Base-by-base conservation (phyloP, 371 early-diverging fungal genomes). In the Conidiobolus incongruus region DNA sequence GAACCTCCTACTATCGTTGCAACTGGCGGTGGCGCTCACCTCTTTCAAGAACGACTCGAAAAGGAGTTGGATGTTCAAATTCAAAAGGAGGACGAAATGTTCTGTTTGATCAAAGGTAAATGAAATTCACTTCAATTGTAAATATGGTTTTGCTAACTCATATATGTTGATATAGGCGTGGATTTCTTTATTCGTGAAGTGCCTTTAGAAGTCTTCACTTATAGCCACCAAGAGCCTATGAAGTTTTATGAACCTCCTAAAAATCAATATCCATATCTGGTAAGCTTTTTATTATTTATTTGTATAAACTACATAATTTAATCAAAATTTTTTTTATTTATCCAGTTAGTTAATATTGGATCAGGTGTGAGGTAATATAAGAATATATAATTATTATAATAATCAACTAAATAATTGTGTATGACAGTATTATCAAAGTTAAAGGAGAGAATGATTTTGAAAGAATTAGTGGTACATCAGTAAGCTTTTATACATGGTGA, bases 151-250 rank as follows among this genome's bases (percentile, higher is more conserved):
- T n/a, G n/a, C n/a, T n/a, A n/a, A n/a, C n/a, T n/a, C n/a, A n/a
- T n/a, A n/a, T n/a, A n/a, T n/a, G n/a, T n/a, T n/a, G n/a, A n/a
- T n/a, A n/a, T 4, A 67, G 84, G 89, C 28, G 61, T 91, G 20
- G 88, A 84, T 61, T 95, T 92, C 57, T 68, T 90, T 28, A 82
- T 91, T 29, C 72, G 80, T 21, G 79, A 91, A 52, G 81, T 94
- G 45, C 80, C 90, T 0, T 77, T 86, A 54, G 95, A 95, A 61
- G 90, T 86, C n/a, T 95, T 92, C 53, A 84, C 86, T 7, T 95
- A 88, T 52, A 65, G 16, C 34, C 4, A 15, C 6, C 20, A 43
- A 8, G 29, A 47, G 6, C 29, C 15, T 26, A 26, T n/a, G n/a
- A n/a, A 47, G 22, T 37, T 26, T 19, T 12, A 24, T 3, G 10